Evolutionary conservation across 163 green algal species (phyloP).

Genomic region (Chlorella variabilis): DNA sequence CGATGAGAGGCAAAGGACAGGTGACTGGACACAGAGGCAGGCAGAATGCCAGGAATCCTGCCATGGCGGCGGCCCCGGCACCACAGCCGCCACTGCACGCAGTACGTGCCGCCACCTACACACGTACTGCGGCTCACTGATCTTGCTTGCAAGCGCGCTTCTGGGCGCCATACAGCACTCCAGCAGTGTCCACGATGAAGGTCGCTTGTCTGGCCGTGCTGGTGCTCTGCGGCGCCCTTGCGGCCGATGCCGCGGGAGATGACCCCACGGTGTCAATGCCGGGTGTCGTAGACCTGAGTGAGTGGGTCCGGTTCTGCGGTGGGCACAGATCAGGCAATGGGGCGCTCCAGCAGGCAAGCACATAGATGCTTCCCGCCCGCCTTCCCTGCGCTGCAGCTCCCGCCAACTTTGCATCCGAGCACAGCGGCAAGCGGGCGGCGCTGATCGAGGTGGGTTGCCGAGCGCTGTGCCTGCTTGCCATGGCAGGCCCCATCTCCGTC

Average conservation of each 20-base stretch:
- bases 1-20: too few relatives aligned
- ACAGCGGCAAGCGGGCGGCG: conserved; percentile 25
- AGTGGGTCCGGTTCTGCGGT: background rate
- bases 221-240: background rate
- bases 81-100: too few relatives aligned
- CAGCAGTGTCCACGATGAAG: too few relatives aligned
- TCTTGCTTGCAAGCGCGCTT: too few relatives aligned
- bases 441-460: conserved; percentile 24
- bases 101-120: too few relatives aligned
- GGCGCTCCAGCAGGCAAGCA: background rate
- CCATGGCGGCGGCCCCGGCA: too few relatives aligned
- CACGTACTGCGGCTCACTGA: too few relatives aligned
- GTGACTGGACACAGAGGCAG: too few relatives aligned
- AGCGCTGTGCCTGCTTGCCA: background rate
- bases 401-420: conserved; percentile 11
- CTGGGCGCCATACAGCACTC: too few relatives aligned
- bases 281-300: conserved; percentile 22
- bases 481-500: background rate
- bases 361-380: background rate
- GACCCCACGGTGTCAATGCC: conserved; percentile 20
- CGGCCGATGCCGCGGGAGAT: conserved; percentile 3
- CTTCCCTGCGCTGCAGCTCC: background rate
- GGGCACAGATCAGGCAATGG: background rate
- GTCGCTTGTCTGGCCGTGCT: too few relatives aligned
- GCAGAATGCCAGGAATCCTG: too few relatives aligned